A percentile compares a stretch with the other conserved stretches of the same genome.
These are phyloP conservation scores for Globisporangium okanoganense DNA, from an alignment of 352 stramenopile species.

Conservation along the genomic window DNA sequence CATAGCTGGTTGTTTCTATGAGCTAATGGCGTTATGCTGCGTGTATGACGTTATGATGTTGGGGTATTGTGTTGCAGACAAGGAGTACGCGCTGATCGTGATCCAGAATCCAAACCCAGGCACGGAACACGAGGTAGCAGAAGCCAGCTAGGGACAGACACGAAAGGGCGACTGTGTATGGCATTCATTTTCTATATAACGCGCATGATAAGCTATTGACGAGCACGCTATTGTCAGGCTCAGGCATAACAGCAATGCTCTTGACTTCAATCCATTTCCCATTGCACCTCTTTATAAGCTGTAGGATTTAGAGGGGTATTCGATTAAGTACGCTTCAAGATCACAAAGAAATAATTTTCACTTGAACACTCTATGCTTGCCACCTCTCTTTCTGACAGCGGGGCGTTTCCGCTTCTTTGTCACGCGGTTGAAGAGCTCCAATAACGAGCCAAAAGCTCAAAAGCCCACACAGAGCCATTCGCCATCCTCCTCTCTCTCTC, in stretches of 20 bases:
- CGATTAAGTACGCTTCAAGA: not conserved
- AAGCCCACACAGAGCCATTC: not conserved
- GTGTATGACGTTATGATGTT: not conserved
- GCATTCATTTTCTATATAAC: not conserved
- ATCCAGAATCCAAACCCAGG: slow-evolving; percentile 88
- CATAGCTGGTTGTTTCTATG: not conserved
- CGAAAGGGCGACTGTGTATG: not conserved
- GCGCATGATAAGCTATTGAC: not conserved
- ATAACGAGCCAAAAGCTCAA: not conserved
- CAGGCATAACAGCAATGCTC: too few species aligned
- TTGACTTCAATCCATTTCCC: not conserved
- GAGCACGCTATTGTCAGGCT: too few species aligned
- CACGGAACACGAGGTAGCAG: slow-evolving; percentile 29
- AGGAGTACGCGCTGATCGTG: slow-evolving; percentile 93
- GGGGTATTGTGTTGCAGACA: slow-evolving; percentile 56
- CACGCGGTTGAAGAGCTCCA: not conserved
- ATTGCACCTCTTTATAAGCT: too few species aligned
- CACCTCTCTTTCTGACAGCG: too few species aligned
- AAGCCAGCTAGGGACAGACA: slow-evolving; percentile 21
- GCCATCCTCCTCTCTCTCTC: not conserved
- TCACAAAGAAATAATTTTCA: not conserved
- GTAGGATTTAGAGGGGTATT: too few species aligned
- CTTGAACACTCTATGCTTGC: too few species aligned
- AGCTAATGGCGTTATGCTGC: not conserved
- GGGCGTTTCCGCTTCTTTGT: not conserved